Percentiles rank a stretch among this genome's conserved stretches.
Conservation (phyloP, 108 stramenopile species). For the Poteriospumella lacustris region DNA sequence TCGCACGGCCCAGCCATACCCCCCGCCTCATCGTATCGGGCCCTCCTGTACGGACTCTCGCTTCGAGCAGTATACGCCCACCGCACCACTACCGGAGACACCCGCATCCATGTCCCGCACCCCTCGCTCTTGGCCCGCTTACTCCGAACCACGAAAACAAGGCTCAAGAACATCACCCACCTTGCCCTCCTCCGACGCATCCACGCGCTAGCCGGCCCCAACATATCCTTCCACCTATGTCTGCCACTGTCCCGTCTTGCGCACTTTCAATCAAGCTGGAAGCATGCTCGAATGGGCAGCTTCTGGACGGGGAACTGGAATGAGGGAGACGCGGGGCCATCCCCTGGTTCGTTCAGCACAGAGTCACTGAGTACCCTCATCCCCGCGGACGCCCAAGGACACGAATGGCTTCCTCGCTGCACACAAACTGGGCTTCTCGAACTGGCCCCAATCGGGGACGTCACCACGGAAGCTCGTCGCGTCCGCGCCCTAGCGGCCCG, state of each 20-base stretch:
- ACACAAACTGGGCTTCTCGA: neutral
- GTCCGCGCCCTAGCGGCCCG: neutral
- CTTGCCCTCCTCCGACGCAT: neutral
- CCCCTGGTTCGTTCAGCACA: neutral
- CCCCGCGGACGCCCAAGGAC: neutral
- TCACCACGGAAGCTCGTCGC: slow-evolving; percentile 1
- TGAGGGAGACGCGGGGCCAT: neutral
- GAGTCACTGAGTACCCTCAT: neutral
- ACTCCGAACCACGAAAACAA: neutral
- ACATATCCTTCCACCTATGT: neutral
- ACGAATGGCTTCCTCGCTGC: neutral
- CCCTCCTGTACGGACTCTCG: neutral
- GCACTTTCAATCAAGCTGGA: neutral
- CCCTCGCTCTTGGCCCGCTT: neutral
- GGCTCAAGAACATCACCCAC: neutral
- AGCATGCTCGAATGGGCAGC: neutral
- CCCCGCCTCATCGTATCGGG: neutral
- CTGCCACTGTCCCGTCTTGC: neutral
- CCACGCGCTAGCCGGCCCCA: neutral
- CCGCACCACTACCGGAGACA: neutral
- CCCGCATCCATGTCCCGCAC: neutral
- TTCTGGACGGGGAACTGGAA: slow-evolving; percentile 2
- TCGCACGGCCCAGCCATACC: neutral
- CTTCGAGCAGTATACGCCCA: neutral
- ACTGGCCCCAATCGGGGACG: neutral